Conservation (phyloP, 148 eudicot genomes). For the Chenopodium suecicum region DNA sequence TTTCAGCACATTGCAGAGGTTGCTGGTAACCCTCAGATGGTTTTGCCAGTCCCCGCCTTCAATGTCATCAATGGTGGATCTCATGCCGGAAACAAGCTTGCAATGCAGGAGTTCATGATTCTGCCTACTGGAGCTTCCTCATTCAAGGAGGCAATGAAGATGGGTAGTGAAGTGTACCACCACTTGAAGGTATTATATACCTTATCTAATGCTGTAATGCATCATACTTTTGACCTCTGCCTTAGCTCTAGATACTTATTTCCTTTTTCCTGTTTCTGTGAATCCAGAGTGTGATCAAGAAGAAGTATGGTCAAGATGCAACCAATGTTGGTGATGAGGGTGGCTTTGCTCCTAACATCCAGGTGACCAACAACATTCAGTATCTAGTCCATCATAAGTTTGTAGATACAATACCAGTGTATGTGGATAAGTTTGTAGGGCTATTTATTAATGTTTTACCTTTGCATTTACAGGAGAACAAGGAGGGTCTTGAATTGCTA, state of each 20-base stretch:
- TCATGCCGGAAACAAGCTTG: slow-evolving; percentile 98
- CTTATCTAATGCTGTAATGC: neutral
- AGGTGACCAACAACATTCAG: slow-evolving; percentile 38
- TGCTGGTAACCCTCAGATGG: slow-evolving; percentile 91
- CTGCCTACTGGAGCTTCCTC: slow-evolving; percentile 86
- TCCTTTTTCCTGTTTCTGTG: neutral
- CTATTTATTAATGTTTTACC: slow-evolving; percentile 7
- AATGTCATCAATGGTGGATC: slow-evolving; percentile 99
- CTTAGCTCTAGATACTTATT: neutral
- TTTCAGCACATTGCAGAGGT: slow-evolving; percentile 91
- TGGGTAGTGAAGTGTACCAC: slow-evolving; percentile 98
- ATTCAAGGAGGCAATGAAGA: slow-evolving; percentile 96
- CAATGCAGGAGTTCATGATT: slow-evolving; percentile 99
- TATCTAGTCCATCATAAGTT: neutral
- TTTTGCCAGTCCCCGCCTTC: slow-evolving; percentile 97
- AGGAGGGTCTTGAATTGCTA: slow-evolving; percentile 95
- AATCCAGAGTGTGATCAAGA: slow-evolving; percentile 87
- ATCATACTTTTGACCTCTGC: neutral
- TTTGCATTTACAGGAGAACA: slow-evolving; percentile 74
- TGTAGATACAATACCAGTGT: neutral
- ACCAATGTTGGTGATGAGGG: slow-evolving; percentile 99
- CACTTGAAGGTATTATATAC: slow-evolving; percentile 62
- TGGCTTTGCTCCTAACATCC: slow-evolving; percentile 98
- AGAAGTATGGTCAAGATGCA: slow-evolving; percentile 99
- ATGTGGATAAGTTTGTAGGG: neutral